Evolutionary conservation across 345 rosid genomes (phyloP).

Genomic region (Cardiospermum halicacabum): DNA sequence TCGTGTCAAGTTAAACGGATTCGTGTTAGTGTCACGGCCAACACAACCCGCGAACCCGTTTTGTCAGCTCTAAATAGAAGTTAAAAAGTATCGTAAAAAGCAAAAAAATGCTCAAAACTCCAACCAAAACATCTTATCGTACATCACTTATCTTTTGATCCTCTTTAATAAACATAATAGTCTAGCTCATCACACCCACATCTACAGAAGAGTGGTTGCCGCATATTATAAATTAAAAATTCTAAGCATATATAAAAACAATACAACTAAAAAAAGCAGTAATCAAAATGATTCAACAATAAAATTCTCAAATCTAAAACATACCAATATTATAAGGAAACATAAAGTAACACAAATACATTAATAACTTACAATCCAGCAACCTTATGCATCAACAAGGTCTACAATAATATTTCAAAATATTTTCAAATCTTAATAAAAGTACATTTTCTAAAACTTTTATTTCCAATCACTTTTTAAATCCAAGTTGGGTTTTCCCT

Average conservation of each 20-base stretch:
- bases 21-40: too few relatives aligned
- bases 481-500: neutral
- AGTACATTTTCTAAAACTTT: neutral
- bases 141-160: slow-evolving; percentile 46
- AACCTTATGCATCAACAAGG: neutral
- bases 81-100: too few relatives aligned
- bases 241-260: neutral
- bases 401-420: neutral
- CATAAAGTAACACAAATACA: too few relatives aligned
- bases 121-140: slow-evolving; percentile 51
- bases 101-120: slow-evolving; percentile 54
- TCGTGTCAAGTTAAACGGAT: too few relatives aligned
- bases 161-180: slow-evolving; percentile 48
- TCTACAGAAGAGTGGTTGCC: slow-evolving; percentile 33
- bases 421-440: neutral
- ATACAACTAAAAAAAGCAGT: neutral
- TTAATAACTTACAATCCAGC: neutral
- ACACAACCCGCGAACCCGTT: too few relatives aligned
- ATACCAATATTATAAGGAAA: too few relatives aligned
- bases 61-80: too few relatives aligned
- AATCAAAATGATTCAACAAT: neutral
- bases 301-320: neutral
- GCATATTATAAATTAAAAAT: neutral
- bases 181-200: slow-evolving; percentile 73
- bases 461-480: neutral